phyloP scores from a whole-genome alignment of 1,284 basidiomycete genomes.

The Apiotrichum laibachii region DNA sequence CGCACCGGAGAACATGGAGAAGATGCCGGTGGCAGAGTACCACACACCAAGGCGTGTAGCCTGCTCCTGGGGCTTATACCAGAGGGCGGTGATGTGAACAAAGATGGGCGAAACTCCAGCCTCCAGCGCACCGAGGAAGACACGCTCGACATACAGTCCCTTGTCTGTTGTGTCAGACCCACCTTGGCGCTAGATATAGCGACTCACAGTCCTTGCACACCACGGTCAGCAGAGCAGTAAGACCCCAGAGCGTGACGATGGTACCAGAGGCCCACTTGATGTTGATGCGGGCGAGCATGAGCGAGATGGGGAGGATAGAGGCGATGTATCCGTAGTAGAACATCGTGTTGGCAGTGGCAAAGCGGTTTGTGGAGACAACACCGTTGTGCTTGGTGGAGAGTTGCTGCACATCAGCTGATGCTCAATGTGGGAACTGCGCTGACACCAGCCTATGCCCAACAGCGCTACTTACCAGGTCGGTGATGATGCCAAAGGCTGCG shows the following conservation, averaged over 20 bases:
- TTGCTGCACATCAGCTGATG: slow-evolving; percentile 15
- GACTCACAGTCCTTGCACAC: slow-evolving; percentile 40
- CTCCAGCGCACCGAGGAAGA: slow-evolving; percentile 54
- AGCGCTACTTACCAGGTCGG: slow-evolving; percentile 43
- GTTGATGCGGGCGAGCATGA: slow-evolving; percentile 53
- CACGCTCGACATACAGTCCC: slow-evolving; percentile 54
- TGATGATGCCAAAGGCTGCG: slow-evolving; percentile 55
- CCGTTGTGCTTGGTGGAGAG: slow-evolving; percentile 43
- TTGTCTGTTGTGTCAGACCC: slow-evolving; percentile 24
- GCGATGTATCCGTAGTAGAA: slow-evolving; percentile 57
- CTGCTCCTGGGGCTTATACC: slow-evolving; percentile 55
- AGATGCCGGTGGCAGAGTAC: slow-evolving; percentile 55
- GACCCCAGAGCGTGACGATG: slow-evolving; percentile 53
- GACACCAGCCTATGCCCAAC: no score
- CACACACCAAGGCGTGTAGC: slow-evolving; percentile 51
- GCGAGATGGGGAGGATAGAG: slow-evolving; percentile 51
- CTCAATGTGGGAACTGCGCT: not conserved
- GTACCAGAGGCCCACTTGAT: slow-evolving; percentile 45
- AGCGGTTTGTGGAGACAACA: slow-evolving; percentile 43
- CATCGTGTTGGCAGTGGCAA: slow-evolving; percentile 47
- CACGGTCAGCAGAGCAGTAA: slow-evolving; percentile 54
- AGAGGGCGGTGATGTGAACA: slow-evolving; percentile 54
- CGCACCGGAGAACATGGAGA: slow-evolving; percentile 51
- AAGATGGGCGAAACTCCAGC: slow-evolving; percentile 55
- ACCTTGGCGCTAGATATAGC: not conserved